phyloP scores from a whole-genome alignment of 805 yeast genomes.

The Hyphopichia homilentoma region DNA sequence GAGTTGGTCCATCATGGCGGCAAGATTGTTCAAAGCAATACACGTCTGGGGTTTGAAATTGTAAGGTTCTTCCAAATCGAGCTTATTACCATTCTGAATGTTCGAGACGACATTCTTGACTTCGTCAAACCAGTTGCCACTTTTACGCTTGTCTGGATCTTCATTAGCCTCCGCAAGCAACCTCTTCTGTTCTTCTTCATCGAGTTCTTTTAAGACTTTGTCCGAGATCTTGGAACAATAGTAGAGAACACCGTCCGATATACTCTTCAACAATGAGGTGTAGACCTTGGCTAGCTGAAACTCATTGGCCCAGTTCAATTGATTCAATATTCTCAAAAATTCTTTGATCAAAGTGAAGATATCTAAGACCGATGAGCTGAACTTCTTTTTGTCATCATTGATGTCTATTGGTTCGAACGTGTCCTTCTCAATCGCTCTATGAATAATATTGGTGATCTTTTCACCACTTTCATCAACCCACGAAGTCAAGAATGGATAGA shows the following conservation, averaged over 20 bases:
- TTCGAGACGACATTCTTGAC: constrained; percentile 48
- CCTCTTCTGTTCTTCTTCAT: constrained; percentile 23
- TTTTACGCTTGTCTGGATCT: constrained; percentile 16
- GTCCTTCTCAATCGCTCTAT: constrained; percentile 57
- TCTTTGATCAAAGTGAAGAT: constrained; percentile 61
- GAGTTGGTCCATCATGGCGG: constrained; percentile 46
- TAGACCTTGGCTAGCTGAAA: constrained; percentile 60
- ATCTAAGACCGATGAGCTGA: constrained; percentile 65
- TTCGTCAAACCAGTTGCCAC: constrained; percentile 46
- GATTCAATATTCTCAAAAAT: constrained; percentile 51
- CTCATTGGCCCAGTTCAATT: constrained; percentile 63
- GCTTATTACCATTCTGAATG: constrained; percentile 30
- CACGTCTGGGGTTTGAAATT: constrained; percentile 61
- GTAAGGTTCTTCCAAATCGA: constrained; percentile 44
- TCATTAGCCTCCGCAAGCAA: constrained; percentile 12
- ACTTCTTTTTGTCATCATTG: constrained; percentile 33
- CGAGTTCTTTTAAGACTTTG: constrained; percentile 41
- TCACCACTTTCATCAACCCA: constrained; percentile 45
- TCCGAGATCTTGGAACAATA: constrained; percentile 42
- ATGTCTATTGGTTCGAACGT: constrained; percentile 49
- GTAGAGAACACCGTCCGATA: constrained; percentile 55
- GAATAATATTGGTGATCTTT: constrained; percentile 46
- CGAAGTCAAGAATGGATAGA: constrained; percentile 36
- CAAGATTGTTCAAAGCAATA: constrained; percentile 69
- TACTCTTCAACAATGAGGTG: constrained; percentile 56